Percentiles rank a stretch among this genome's conserved stretches.
Evolutionary conservation across 148 eudicot genomes (phyloP).

Genomic region (Rhododendron ferrugineum): DNA sequence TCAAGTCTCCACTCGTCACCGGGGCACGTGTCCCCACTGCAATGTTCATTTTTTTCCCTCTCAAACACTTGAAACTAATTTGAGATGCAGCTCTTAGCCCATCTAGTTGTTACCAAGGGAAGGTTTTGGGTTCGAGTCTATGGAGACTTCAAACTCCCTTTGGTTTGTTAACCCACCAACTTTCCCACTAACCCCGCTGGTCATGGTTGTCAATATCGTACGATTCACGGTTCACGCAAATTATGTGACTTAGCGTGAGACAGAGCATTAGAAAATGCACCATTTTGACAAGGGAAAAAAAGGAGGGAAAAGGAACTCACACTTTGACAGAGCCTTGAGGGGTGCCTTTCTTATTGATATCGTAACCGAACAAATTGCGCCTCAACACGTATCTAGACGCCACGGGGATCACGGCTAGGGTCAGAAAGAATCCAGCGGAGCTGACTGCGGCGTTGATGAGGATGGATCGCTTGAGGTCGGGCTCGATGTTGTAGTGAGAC

Average conservation of each 20-base stretch:
- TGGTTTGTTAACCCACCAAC: too few species aligned
- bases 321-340: constrained; percentile 72
- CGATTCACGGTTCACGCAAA: too few species aligned
- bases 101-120: too few species aligned
- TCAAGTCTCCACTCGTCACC: not conserved
- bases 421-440: constrained; percentile 48
- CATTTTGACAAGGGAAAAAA: not conserved
- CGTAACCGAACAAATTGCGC: constrained; percentile 80
- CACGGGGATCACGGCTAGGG: constrained; percentile 64
- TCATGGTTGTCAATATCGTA: too few species aligned
- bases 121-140: not conserved
- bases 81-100: not conserved
- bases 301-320: constrained; percentile 31
- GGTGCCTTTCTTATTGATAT: constrained; percentile 88
- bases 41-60: not conserved
- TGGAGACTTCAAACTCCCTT: not conserved
- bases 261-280: not conserved
- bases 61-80: not conserved
- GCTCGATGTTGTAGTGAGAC: constrained; percentile 50
- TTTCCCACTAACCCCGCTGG: too few species aligned
- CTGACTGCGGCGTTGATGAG: constrained; percentile 58
- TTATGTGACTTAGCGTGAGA: not conserved
- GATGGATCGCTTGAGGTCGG: constrained; percentile 55
- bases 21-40: not conserved
- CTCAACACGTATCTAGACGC: constrained; percentile 77